phyloP scores from a whole-genome alignment of 805 yeast genomes.

The Brettanomyces anomalus region DNA sequence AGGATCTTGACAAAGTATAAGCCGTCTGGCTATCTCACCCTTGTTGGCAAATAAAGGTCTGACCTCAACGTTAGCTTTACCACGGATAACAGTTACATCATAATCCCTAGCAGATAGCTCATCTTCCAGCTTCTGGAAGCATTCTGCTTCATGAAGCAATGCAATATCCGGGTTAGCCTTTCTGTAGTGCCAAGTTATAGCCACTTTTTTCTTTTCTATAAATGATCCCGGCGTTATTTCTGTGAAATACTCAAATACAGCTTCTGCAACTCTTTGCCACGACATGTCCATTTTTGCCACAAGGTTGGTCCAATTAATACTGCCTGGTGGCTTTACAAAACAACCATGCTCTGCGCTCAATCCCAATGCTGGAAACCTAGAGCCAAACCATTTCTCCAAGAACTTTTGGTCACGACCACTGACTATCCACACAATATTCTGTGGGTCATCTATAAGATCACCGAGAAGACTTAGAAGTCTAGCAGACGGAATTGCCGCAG shows the following conservation, averaged over 20 bases:
- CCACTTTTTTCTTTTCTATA: constrained; percentile 84
- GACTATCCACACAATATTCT: constrained; percentile 87
- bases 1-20: constrained; percentile 61
- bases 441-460: constrained; percentile 60
- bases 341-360: constrained; percentile 97
- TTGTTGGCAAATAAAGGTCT: constrained; percentile 91
- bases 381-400: constrained; percentile 81
- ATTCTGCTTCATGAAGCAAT: constrained; percentile 68
- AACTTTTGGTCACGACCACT: constrained; percentile 92
- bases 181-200: constrained; percentile 96
- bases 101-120: constrained; percentile 34
- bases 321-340: constrained; percentile 69
- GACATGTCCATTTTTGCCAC: constrained; percentile 82
- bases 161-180: constrained; percentile 93
- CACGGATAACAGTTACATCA: constrained; percentile 92
- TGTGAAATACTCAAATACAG: constrained; percentile 64
- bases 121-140: constrained; percentile 53
- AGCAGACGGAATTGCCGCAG: constrained; percentile 94
- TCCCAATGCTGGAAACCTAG: constrained; percentile 53
- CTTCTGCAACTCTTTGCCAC: constrained; percentile 83
- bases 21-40: constrained; percentile 86
- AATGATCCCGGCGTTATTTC: constrained; percentile 86
- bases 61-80: constrained; percentile 97
- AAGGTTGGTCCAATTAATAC: constrained; percentile 69
- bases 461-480: constrained; percentile 52